These are phyloP conservation scores for Microglena sp. DNA, from an alignment of 139 green algal genomes.

Conservation along the genomic window DNA sequence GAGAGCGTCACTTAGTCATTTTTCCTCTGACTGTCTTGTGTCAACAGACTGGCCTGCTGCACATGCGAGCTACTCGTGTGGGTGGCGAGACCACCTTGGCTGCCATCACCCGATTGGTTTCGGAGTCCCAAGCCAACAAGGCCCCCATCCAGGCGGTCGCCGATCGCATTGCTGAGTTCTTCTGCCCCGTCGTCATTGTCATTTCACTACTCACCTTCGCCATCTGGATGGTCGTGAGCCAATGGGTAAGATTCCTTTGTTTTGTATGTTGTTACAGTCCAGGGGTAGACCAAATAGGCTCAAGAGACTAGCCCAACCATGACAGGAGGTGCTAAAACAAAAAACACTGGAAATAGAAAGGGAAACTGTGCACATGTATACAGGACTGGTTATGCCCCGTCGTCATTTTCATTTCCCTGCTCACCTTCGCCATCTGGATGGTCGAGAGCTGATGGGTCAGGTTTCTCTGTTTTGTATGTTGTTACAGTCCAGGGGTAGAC, in stretches of 20 bases:
- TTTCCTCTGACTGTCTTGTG: too few species aligned
- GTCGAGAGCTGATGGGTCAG: too few species aligned
- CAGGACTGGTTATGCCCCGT: constrained; percentile 83
- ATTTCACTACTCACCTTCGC: constrained; percentile 55
- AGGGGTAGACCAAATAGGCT: too few species aligned
- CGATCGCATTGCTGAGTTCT: constrained; percentile 73
- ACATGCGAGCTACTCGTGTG: constrained; percentile 52
- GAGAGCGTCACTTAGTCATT: too few species aligned
- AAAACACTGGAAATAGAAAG: too few species aligned
- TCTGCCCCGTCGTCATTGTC: constrained; percentile 81
- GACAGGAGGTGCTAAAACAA: too few species aligned
- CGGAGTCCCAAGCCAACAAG: constrained; percentile 76
- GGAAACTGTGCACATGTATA: too few species aligned
- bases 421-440: constrained; percentile 36
- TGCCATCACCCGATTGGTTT: constrained; percentile 91
- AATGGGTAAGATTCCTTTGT: too few species aligned
- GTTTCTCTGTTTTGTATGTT: too few species aligned
- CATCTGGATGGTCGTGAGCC: constrained; percentile 7
- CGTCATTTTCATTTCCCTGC: constrained; percentile 63
- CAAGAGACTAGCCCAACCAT: too few species aligned
- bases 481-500: too few species aligned
- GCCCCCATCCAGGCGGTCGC: constrained; percentile 84
- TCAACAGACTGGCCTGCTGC: constrained; percentile 13
- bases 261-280: too few species aligned
- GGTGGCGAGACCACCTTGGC: constrained; percentile 72